A percentile compares a stretch with the other conserved stretches of the same genome.
These are phyloP conservation scores for Ilex asprella DNA, from an alignment of 257 asterid species.

Conservation along the genomic window DNA sequence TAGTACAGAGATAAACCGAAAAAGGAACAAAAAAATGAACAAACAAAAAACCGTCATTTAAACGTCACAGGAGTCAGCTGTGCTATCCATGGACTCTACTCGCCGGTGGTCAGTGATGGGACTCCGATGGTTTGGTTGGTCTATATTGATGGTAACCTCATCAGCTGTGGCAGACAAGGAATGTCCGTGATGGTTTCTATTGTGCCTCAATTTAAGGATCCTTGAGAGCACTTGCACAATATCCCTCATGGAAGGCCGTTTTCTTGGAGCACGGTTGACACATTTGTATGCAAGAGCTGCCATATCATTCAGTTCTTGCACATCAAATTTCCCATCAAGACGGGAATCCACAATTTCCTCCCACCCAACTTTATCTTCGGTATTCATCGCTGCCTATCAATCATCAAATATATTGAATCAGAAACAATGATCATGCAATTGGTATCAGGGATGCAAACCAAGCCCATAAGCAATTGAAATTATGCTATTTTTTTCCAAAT, in stretches of 20 bases:
- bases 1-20: slow-evolving; percentile 23
- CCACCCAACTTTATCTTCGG: slow-evolving; percentile 86
- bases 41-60: slow-evolving; percentile 20
- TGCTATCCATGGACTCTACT: slow-evolving; percentile 64
- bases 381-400: slow-evolving; percentile 88
- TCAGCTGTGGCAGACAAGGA: slow-evolving; percentile 43
- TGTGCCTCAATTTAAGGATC: slow-evolving; percentile 42
- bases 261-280: slow-evolving; percentile 48
- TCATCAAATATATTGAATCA: slow-evolving; percentile 1
- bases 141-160: slow-evolving; percentile 38
- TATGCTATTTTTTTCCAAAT: too few species aligned
- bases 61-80: slow-evolving; percentile 54
- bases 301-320: slow-evolving; percentile 60
- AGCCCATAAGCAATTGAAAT: too few species aligned
- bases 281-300: slow-evolving; percentile 83
- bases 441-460: background rate
- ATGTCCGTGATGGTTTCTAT: slow-evolving; percentile 28
- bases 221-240: slow-evolving; percentile 67
- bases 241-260: slow-evolving; percentile 85
- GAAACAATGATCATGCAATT: background rate
- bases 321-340: slow-evolving; percentile 62
- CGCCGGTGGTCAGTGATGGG: slow-evolving; percentile 43
- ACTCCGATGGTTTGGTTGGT: slow-evolving; percentile 31
- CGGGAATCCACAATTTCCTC: slow-evolving; percentile 84
- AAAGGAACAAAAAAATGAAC: too few species aligned